Conservation (phyloP, 2,329 filamentous ascomycete genomes). For the Fusarium metavorans region DNA sequence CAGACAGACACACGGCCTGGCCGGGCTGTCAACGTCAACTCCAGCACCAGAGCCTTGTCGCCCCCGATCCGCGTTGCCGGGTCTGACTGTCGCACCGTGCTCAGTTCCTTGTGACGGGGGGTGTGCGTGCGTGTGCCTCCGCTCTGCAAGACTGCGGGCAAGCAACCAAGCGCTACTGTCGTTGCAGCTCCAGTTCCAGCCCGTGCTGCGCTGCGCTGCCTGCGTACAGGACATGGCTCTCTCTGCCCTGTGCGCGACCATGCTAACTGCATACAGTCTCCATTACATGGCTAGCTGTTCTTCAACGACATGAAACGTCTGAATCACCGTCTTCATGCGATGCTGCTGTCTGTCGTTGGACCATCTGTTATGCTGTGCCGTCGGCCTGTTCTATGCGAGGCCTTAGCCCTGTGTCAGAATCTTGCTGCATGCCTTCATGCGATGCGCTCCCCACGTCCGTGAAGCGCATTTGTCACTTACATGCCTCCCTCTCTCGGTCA, state of each 20-base stretch:
- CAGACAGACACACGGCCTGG: background rate
- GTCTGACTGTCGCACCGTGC: slow-evolving; percentile 45
- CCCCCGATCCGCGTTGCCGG: slow-evolving; percentile 41
- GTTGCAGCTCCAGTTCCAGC: background rate
- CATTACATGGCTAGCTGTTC: slow-evolving; percentile 36
- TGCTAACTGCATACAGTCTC: slow-evolving; percentile 38
- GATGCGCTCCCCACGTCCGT: slow-evolving; percentile 15
- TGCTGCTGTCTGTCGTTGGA: slow-evolving; percentile 5
- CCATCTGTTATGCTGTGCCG: slow-evolving; percentile 22
- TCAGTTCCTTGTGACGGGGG: slow-evolving; percentile 36
- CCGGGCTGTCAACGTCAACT: background rate
- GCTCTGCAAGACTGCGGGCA: background rate
- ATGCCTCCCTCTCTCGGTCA: slow-evolving; percentile 15
- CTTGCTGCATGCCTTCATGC: slow-evolving; percentile 4
- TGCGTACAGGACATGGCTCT: background rate
- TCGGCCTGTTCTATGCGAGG: slow-evolving; percentile 2
- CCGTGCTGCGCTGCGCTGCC: background rate
- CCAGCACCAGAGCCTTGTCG: slow-evolving; percentile 21
- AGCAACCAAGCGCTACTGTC: slow-evolving; percentile 23
- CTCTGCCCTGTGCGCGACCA: slow-evolving; percentile 27
- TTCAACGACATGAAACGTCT: slow-evolving; percentile 36
- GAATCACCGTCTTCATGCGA: slow-evolving; percentile 6
- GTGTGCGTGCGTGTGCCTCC: slow-evolving; percentile 5
- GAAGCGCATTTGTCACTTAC: slow-evolving; percentile 8
- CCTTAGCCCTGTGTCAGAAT: background rate